Base-by-base conservation (phyloP, 1,139 yeast species). In the Suhomyces wounanorum region DNA sequence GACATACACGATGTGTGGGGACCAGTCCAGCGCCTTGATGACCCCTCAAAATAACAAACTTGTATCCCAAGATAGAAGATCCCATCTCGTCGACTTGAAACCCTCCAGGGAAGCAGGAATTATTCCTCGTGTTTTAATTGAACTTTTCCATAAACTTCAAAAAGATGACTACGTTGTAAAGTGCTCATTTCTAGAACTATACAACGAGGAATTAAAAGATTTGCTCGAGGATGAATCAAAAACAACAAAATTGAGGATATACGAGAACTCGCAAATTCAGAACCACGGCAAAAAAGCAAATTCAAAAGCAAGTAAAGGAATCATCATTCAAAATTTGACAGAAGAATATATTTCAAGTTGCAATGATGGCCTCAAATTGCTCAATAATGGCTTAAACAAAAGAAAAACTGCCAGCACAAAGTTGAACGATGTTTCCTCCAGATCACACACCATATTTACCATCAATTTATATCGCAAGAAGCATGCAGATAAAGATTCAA, bases 1-100 rank as follows among this genome's bases (percentile, higher is more conserved):
- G 61, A 89, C 97, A 0, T 84, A 85, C 61, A 89, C 96, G 3
- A 89, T 90, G 96, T 82, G 90, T 60, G 96, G 96, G 25, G 51
- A 84, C 44, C 49, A 50, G 16, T 13, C 16, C 6, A 33, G 40
- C 3, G 33, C 40, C 1, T 14, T 43, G 14, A 31, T 31, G 31
- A 44, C 35, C 8, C 31, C 40, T 13, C 23, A 39, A 41, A 33
- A 11, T 37, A 31, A 14, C 25, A 42, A 23, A 17, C n/a, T 21
- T 6, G n/a, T 43, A 11, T 5, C 28, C 8, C 40, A 33, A 21
- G 40, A 25, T 14, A 5, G 13, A 11, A 21, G 14, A 11, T 14
- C 31, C 17, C n/a, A 31, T 25, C 18, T 35, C 8, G n/a, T 30
- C 9, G 45, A 39, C n/a, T 31, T 47, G 13, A 38, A 75, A 40